phyloP scores from a whole-genome alignment of 257 asterid genomes.

The Jacaranda copaia region DNA sequence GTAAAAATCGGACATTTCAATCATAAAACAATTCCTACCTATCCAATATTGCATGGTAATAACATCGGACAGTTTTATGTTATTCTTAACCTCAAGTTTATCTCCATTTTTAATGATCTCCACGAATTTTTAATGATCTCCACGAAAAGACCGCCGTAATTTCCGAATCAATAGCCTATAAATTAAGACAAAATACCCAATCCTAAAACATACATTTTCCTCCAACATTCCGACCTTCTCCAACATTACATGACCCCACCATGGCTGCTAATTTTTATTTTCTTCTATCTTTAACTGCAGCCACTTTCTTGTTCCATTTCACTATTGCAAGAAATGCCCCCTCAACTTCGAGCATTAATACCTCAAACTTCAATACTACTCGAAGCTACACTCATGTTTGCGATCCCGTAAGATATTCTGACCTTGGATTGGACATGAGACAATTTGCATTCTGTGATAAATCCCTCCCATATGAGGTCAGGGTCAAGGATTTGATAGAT shows the following conservation, averaged over 20 bases:
- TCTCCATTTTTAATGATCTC: too few species aligned
- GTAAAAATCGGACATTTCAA: too few species aligned
- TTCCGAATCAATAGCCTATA: too few species aligned
- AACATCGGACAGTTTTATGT: too few species aligned
- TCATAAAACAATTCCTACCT: too few species aligned
- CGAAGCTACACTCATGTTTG: slow-evolving; percentile 39
- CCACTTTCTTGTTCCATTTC: background rate
- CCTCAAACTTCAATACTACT: slow-evolving; percentile 18
- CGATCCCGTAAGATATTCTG: slow-evolving; percentile 37
- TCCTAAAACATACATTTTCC: too few species aligned
- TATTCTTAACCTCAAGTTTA: too few species aligned
- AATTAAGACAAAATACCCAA: too few species aligned
- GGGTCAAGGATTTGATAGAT: slow-evolving; percentile 55
- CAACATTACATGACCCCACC: background rate
- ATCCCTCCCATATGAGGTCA: slow-evolving; percentile 32
- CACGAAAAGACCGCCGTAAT: too few species aligned
- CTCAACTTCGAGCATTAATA: background rate
- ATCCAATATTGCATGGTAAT: too few species aligned
- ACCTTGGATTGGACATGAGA: slow-evolving; percentile 44
- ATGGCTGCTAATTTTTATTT: slow-evolving; percentile 1
- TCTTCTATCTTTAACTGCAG: background rate
- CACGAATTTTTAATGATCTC: too few species aligned
- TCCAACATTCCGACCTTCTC: background rate
- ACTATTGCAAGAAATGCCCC: slow-evolving; percentile 23
- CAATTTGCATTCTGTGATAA: slow-evolving; percentile 44